Percentiles rank a stretch among this genome's conserved stretches.
Evolutionary conservation across 352 stramenopile species (phyloP).

Genomic region (Saprolegnia parasitica): DNA sequence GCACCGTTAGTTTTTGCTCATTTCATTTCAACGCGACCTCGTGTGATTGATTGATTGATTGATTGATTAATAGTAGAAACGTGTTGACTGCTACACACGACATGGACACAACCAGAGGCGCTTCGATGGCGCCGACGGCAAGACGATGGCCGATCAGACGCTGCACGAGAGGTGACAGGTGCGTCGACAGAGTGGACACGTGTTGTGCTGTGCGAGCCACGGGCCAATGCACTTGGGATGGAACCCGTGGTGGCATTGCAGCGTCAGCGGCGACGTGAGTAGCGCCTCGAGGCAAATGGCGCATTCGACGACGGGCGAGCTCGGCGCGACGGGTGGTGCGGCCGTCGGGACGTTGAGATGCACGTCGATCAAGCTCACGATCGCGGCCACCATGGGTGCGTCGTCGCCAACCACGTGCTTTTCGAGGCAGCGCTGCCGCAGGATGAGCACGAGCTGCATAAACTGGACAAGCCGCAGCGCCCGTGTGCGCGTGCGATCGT

Average conservation of each 20-base stretch:
- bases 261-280: not conserved
- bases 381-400: not conserved
- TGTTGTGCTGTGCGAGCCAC: constrained; percentile 1
- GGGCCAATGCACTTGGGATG: constrained; percentile 1
- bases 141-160: too few relatives aligned
- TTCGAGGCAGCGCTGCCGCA: not conserved
- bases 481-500: not conserved
- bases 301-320: not conserved
- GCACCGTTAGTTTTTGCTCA: too few relatives aligned
- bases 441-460: not conserved
- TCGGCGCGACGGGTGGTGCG: not conserved
- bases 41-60: too few relatives aligned
- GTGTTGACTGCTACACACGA: not conserved
- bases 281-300: not conserved
- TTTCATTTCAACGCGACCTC: too few relatives aligned
- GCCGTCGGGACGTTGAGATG: not conserved
- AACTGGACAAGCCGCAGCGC: not conserved
- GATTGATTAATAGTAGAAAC: too few relatives aligned
- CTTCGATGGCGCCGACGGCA: too few relatives aligned
- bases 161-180: not conserved
- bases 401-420: constrained; percentile 1
- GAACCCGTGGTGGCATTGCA: not conserved
- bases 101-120: too few relatives aligned
- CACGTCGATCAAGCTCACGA: constrained; percentile 5
- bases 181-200: constrained; percentile 3